Conservation (phyloP, 139 green algal genomes). For the Volvox africanus region DNA sequence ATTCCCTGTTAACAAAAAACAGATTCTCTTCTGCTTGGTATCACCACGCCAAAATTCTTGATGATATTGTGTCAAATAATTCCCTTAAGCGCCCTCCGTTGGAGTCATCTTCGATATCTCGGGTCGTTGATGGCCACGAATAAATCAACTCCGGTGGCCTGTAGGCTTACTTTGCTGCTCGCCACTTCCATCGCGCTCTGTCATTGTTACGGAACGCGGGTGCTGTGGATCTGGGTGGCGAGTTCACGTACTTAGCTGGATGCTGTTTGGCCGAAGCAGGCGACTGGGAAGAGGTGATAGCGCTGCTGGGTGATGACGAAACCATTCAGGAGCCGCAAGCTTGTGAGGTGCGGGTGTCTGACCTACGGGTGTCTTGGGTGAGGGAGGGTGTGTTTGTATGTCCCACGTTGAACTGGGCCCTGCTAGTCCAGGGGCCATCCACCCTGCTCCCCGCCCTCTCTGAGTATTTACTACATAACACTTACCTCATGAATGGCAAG, state of each 20-base stretch:
- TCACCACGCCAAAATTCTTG: too few relatives aligned
- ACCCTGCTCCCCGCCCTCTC: too few relatives aligned
- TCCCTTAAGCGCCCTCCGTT: too few relatives aligned
- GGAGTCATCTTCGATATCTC: too few relatives aligned
- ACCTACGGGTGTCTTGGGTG: background rate
- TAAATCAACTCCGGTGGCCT: background rate
- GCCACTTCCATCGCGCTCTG: constrained; percentile 84
- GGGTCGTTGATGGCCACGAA: too few relatives aligned
- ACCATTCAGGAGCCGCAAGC: background rate
- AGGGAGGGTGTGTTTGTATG: background rate
- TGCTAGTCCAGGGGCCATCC: too few relatives aligned
- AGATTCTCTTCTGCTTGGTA: too few relatives aligned
- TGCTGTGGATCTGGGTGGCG: constrained; percentile 69
- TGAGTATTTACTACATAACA: too few relatives aligned
- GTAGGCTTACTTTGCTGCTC: constrained; percentile 81
- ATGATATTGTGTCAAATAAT: too few relatives aligned
- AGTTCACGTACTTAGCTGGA: constrained; percentile 84
- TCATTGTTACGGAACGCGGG: constrained; percentile 66
- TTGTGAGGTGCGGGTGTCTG: background rate
- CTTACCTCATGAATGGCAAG: too few relatives aligned
- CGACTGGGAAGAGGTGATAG: constrained; percentile 94
- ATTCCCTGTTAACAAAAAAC: too few relatives aligned
- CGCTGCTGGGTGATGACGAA: constrained; percentile 79
- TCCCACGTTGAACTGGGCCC: too few relatives aligned
- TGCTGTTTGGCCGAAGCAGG: constrained; percentile 81